Percentiles rank a stretch among this genome's conserved stretches.
phyloP scores from a whole-genome alignment of 2,329 filamentous ascomycete genomes.

The Pseudogymnoascus sp. region DNA sequence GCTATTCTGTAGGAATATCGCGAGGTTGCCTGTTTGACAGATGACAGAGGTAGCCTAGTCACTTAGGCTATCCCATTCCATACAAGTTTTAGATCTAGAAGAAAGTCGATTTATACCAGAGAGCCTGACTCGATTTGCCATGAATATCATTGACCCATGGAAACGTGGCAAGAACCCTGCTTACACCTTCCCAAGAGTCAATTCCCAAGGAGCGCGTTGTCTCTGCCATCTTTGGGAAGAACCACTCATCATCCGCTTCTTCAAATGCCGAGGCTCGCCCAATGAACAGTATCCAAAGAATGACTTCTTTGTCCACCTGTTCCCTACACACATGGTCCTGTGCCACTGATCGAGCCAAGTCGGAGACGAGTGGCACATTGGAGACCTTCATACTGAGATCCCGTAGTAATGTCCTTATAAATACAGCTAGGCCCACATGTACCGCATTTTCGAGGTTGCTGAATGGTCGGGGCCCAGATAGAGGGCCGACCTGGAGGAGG shows the following conservation, averaged over 20 bases:
- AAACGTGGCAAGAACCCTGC: constrained; percentile 16
- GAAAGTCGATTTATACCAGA: neutral
- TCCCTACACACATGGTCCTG: neutral
- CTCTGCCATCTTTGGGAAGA: constrained; percentile 10
- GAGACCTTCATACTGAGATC: constrained; percentile 5
- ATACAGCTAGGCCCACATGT: constrained; percentile 23
- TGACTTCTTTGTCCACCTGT: constrained; percentile 14
- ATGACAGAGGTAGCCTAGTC: neutral
- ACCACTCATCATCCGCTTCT: constrained; percentile 9
- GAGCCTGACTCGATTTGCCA: constrained; percentile 11
- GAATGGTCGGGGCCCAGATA: neutral
- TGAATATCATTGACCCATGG: constrained; percentile 22
- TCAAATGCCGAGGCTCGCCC: constrained; percentile 11
- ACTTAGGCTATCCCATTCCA: neutral
- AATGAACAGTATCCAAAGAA: constrained; percentile 20
- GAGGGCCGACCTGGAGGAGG: constrained; percentile 19
- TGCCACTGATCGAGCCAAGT: constrained; percentile 2
- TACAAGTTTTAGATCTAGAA: neutral
- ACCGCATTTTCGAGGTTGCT: constrained; percentile 14
- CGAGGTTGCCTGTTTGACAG: neutral
- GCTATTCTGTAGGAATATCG: constrained; percentile 10
- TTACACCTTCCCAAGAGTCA: constrained; percentile 13
- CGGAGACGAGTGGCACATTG: constrained; percentile 14
- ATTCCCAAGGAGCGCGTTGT: constrained; percentile 12
- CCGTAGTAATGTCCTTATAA: constrained; percentile 21